Conservation (phyloP, 805 yeast genomes). For the Myxozyma sirexii region DNA sequence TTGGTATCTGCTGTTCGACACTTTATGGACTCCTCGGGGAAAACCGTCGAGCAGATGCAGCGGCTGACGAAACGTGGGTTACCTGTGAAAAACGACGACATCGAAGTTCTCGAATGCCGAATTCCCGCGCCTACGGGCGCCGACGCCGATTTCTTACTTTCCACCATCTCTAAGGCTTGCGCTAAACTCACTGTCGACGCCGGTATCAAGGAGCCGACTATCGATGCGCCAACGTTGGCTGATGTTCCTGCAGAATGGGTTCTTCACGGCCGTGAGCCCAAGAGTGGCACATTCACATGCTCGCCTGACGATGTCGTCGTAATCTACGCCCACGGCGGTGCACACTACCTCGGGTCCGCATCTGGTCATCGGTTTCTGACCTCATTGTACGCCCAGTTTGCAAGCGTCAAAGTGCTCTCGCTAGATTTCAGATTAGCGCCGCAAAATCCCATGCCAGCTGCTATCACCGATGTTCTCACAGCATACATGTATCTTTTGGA, state of each 20-base stretch:
- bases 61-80: not conserved
- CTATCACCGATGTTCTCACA: constrained; percentile 22
- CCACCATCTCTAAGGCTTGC: constrained; percentile 11
- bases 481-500: constrained; percentile 20
- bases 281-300: not conserved
- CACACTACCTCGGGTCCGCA: constrained; percentile 33
- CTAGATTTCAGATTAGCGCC: constrained; percentile 31
- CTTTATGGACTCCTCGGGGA: constrained; percentile 1
- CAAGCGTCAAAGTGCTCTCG: constrained; percentile 22
- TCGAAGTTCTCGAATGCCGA: constrained; percentile 5
- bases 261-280: constrained; percentile 1
- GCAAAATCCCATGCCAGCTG: constrained; percentile 29
- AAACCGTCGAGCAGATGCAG: constrained; percentile 28
- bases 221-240: constrained; percentile 17
- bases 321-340: constrained; percentile 35
- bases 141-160: constrained; percentile 7
- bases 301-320: constrained; percentile 22
- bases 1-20: constrained; percentile 23
- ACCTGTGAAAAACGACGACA: constrained; percentile 6
- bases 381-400: constrained; percentile 11
- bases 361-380: constrained; percentile 26
- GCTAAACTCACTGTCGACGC: constrained; percentile 20
- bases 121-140: constrained; percentile 17
- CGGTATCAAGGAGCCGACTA: constrained; percentile 16
- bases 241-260: constrained; percentile 29